These are phyloP conservation scores for Xylaria sp. DNA, from an alignment of 2,329 filamentous ascomycete genomes.

Conservation along the genomic window DNA sequence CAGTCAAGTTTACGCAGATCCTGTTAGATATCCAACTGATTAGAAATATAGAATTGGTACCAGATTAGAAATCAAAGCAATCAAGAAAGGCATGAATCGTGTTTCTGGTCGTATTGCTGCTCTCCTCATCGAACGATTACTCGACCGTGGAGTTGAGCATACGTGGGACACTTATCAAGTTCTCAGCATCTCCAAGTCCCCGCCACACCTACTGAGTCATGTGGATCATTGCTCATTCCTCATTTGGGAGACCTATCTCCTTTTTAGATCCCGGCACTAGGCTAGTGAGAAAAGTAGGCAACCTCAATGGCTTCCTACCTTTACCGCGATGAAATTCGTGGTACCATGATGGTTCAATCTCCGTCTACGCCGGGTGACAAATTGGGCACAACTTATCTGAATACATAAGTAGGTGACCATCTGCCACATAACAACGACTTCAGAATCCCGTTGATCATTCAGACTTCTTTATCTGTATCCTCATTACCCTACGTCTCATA, in stretches of 20 bases:
- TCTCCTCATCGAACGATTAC: constrained; percentile 9
- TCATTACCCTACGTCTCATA: constrained; percentile 1
- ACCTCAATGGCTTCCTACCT: constrained; percentile 4
- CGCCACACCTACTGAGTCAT: constrained; percentile 1
- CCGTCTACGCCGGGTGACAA: constrained; percentile 15
- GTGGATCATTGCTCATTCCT: constrained; percentile 12
- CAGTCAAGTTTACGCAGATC: constrained; percentile 3
- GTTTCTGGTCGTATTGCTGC: constrained; percentile 7
- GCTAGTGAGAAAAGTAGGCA: constrained; percentile 3
- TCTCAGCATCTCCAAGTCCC: constrained; percentile 1
- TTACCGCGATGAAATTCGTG: constrained; percentile 5
- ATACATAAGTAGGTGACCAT: constrained; percentile 1
- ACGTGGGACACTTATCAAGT: background rate
- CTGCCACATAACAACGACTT: constrained; percentile 1
- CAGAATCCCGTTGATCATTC: constrained; percentile 11
- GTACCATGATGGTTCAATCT: background rate
- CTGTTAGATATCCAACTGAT: constrained; percentile 3
- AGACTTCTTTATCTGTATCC: constrained; percentile 7
- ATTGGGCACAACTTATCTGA: constrained; percentile 12
- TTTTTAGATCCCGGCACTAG: constrained; percentile 14
- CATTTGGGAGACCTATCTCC: constrained; percentile 28
- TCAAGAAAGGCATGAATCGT: background rate
- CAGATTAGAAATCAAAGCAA: constrained; percentile 20
- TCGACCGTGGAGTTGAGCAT: constrained; percentile 9
- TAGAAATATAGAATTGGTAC: constrained; percentile 11